A percentile compares a stretch with the other conserved stretches of the same genome.
phyloP scores from a whole-genome alignment of 192 early-diverging fungal genomes.

The Backusella parvicylindrica region DNA sequence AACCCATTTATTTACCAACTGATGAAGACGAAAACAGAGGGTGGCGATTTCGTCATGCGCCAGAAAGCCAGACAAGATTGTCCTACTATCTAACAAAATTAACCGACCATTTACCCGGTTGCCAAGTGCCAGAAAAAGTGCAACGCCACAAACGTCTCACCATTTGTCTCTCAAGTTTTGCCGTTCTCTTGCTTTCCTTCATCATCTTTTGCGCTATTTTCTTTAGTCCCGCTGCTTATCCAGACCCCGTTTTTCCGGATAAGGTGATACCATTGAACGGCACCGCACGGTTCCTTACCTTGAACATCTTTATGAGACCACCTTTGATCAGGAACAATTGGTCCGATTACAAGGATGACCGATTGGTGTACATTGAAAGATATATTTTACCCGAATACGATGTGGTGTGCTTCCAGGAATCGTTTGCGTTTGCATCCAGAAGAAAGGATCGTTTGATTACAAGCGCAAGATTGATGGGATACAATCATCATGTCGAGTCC shows the following conservation, averaged over 20 bases:
- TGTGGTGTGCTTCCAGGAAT: constrained; percentile 78
- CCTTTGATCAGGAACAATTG: constrained; percentile 66
- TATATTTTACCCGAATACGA: constrained; percentile 67
- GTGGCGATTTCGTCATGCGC: neutral
- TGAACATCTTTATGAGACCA: constrained; percentile 73
- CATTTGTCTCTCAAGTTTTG: constrained; percentile 3
- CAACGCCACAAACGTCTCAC: constrained; percentile 1
- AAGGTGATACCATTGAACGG: constrained; percentile 2
- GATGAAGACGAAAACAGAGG: neutral
- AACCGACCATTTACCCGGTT: neutral
- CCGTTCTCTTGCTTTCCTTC: constrained; percentile 12
- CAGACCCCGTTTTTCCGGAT: constrained; percentile 32
- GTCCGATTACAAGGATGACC: constrained; percentile 77
- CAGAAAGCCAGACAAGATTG: neutral
- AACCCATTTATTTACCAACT: constrained; percentile 26
- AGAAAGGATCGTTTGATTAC: constrained; percentile 55
- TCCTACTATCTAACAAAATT: neutral
- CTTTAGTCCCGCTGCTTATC: constrained; percentile 23
- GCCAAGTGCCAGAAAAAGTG: neutral
- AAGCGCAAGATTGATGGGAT: constrained; percentile 62
- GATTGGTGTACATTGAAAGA: constrained; percentile 68
- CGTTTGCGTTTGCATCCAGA: constrained; percentile 70
- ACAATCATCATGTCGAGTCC: constrained; percentile 59
- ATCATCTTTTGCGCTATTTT: constrained; percentile 27
- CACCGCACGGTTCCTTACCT: constrained; percentile 53